Evolutionary conservation across 352 stramenopile species (phyloP), one percentile per base, ranked within the genome.

Genomic region (Salisapilia sapeloensis): DNA sequence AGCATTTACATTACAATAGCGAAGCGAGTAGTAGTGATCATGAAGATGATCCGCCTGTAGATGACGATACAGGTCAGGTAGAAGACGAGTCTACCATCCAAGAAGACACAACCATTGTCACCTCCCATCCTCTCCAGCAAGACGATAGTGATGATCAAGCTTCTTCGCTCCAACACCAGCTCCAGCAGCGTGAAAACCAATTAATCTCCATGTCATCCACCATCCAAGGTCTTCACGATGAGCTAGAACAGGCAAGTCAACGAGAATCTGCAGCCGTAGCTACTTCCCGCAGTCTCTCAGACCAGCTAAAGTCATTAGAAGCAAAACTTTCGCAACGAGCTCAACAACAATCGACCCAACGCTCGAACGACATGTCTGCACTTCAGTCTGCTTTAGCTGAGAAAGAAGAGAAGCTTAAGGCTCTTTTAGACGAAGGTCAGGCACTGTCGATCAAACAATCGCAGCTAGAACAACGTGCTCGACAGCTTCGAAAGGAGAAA

Each of bases 391-490:
- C 70, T 3, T 31, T 89, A 15, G 46, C 41, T 2, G 69, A 84
- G 27, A 89, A 89, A 36, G 72, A 89, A 24, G 50, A 61, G 18
- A 75, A 79, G 41, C 40, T 89, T 3, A 56, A 60, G 40, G 63
- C 50, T 4, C 36, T 89, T 11, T 33, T 89, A 4, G 66, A 80
- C 15, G 72, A 89, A 56, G 72, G 72, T 0, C 60, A 85, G 22
- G 53, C 69, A 4, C 47, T 89, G 1, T 85, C 69, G 1, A 50
- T 85, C 7, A 89, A 89, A 48, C 63, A 83, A 33, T 56, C 62
- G 11, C 69, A 84, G 35, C 48, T 76, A 16, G 72, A 89, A 34
- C 58, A 78, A 16, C 55, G 72, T 9, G 39, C 85, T 14, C 66
- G 74, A 2, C 46, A 63, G 11, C 30, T 89, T 1, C 66, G 74